A percentile compares a stretch with the other conserved stretches of the same genome.
phyloP scores from a whole-genome alignment of 1,284 basidiomycete species.

The Apiotrichum veenhuisii region DNA sequence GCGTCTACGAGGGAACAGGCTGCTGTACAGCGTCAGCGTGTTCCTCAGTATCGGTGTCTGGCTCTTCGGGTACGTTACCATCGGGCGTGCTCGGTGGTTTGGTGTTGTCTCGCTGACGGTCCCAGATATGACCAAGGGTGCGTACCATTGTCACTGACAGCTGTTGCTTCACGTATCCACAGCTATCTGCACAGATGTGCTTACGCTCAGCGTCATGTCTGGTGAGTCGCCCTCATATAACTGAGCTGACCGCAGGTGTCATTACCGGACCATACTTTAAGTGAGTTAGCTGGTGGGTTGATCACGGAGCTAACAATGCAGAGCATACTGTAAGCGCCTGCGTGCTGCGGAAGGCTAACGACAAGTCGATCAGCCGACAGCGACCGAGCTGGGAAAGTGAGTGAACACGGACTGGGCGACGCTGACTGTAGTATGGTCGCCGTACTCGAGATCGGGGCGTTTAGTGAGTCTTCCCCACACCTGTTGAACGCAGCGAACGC shows the following conservation, averaged over 20 bases:
- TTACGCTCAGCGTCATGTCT: conserved; percentile 39
- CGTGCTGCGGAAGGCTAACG: conserved; percentile 10
- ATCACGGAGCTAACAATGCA: conserved; percentile 4
- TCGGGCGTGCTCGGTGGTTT: too few species aligned
- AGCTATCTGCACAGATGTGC: too few species aligned
- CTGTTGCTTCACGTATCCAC: background rate
- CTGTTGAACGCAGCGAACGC: background rate
- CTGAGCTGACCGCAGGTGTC: conserved; percentile 57
- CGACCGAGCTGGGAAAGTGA: conserved; percentile 53
- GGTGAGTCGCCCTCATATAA: conserved; percentile 25
- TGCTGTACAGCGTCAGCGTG: conserved; percentile 55
- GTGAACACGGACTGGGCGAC: background rate
- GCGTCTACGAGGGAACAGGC: conserved; percentile 57
- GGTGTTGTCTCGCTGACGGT: background rate
- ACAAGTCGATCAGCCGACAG: conserved; percentile 65
- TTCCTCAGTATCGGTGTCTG: conserved; percentile 53
- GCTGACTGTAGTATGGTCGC: conserved; percentile 72
- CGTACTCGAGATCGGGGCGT: conserved; percentile 85
- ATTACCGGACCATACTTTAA: conserved; percentile 91
- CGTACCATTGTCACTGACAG: conserved; percentile 17
- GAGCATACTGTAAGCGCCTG: conserved; percentile 28
- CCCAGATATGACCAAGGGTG: conserved; percentile 82
- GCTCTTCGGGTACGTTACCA: conserved; percentile 63
- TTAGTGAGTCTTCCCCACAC: conserved; percentile 57
- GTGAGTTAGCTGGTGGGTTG: conserved; percentile 27